phyloP scores from a whole-genome alignment of 805 yeast species.

The Barnettozyma populi region DNA sequence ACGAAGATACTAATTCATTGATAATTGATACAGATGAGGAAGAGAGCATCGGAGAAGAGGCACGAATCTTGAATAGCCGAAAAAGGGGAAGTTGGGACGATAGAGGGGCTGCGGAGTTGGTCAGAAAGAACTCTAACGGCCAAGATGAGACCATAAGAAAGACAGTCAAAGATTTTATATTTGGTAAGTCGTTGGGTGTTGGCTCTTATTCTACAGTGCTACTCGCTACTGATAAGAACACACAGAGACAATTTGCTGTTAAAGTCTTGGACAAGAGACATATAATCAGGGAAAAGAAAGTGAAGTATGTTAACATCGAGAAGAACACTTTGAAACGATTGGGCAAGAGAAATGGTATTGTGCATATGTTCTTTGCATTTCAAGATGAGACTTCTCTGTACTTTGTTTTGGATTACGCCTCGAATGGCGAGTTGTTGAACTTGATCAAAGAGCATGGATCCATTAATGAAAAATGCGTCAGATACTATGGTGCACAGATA shows the following conservation, averaged over 20 bases:
- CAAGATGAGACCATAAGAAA: constrained; percentile 47
- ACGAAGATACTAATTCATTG: not conserved
- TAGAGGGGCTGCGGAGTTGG: constrained; percentile 51
- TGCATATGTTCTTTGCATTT: constrained; percentile 69
- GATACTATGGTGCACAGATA: constrained; percentile 68
- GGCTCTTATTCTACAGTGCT: constrained; percentile 95
- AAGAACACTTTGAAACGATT: constrained; percentile 72
- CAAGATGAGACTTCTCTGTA: constrained; percentile 72
- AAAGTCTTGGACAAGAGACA: constrained; percentile 73
- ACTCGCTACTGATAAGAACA: constrained; percentile 76
- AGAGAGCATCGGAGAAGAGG: constrained; percentile 4
- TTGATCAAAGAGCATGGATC: constrained; percentile 67
- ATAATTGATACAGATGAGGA: constrained; percentile 3
- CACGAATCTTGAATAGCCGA: not conserved
- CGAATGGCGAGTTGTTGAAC: constrained; percentile 69
- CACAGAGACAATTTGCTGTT: constrained; percentile 71
- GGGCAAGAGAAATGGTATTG: constrained; percentile 54
- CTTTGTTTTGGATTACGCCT: constrained; percentile 73
- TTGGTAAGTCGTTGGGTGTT: constrained; percentile 86
- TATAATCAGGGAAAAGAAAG: constrained; percentile 75
- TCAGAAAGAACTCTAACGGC: constrained; percentile 45
- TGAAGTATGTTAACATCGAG: constrained; percentile 78
- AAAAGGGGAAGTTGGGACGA: constrained; percentile 11
- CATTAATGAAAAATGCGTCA: constrained; percentile 60
- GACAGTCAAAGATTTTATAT: constrained; percentile 78